Percentiles rank a stretch among this genome's conserved stretches.
These are phyloP conservation scores for Plantago elongata DNA, from an alignment of 257 asterid genomes.

Conservation along the genomic window DNA sequence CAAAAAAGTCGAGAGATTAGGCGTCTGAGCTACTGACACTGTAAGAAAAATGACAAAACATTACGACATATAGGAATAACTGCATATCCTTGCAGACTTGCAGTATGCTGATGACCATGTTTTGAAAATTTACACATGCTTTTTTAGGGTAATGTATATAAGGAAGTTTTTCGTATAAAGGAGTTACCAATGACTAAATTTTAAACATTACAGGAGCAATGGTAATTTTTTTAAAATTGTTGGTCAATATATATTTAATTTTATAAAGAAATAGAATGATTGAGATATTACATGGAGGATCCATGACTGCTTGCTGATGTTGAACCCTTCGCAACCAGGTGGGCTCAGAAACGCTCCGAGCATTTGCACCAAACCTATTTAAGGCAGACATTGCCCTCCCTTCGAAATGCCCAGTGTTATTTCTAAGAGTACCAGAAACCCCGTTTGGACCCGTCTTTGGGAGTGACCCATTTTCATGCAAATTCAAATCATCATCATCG, in stretches of 20 bases:
- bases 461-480: conserved; percentile 28
- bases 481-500: conserved; percentile 30
- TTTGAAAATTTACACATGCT: not conserved
- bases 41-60: conserved; percentile 22
- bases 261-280: too few species aligned
- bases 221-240: not conserved
- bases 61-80: conserved; percentile 6
- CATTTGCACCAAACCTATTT: conserved; percentile 75
- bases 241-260: not conserved
- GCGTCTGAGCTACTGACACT: conserved; percentile 40
- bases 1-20: conserved; percentile 55
- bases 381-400: conserved; percentile 94
- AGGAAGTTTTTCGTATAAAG: too few species aligned
- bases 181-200: too few species aligned
- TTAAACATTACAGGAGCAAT: not conserved
- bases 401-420: conserved; percentile 53
- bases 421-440: conserved; percentile 32
- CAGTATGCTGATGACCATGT: not conserved
- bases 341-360: conserved; percentile 62
- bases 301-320: conserved; percentile 61
- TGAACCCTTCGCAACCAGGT: conserved; percentile 76
- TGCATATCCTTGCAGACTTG: not conserved
- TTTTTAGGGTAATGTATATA: too few species aligned
- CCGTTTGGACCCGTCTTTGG: conserved; percentile 35
- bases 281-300: conserved; percentile 47